A percentile compares a stretch with the other conserved stretches of the same genome.
These are phyloP conservation scores for Lactarius pseudohatsudake DNA, from an alignment of 768 basidiomycete genomes.

Conservation along the genomic window DNA sequence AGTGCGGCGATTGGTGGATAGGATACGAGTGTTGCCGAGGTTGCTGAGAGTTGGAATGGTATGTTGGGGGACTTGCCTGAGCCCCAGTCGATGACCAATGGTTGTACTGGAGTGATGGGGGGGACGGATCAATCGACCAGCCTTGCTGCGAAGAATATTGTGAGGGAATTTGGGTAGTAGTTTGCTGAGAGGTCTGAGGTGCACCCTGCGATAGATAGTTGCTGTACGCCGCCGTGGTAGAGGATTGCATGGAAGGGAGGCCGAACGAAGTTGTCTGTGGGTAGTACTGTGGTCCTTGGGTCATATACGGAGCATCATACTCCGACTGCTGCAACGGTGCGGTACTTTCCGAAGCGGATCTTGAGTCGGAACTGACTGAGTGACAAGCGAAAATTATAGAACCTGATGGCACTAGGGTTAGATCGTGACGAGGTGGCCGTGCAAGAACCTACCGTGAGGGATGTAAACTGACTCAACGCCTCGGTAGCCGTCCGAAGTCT, in stretches of 20 bases:
- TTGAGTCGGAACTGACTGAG: constrained; percentile 49
- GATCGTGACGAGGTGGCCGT: constrained; percentile 26
- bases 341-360: constrained; percentile 29
- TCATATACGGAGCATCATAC: constrained; percentile 33
- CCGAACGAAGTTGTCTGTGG: constrained; percentile 33
- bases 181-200: constrained; percentile 19
- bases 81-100: constrained; percentile 23
- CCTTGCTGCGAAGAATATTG: constrained; percentile 25
- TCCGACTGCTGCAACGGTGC: constrained; percentile 27
- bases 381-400: constrained; percentile 74
- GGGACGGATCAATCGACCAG: constrained; percentile 35
- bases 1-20: constrained; percentile 37
- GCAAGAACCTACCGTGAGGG: constrained; percentile 68
- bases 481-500: constrained; percentile 48
- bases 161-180: constrained; percentile 22
- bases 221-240: constrained; percentile 30
- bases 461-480: constrained; percentile 88
- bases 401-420: constrained; percentile 40
- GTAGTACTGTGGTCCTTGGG: constrained; percentile 34
- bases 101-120: constrained; percentile 38
- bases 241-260: constrained; percentile 32
- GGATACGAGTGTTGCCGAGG: constrained; percentile 34
- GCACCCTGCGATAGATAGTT: constrained; percentile 22
- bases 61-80: constrained; percentile 23
- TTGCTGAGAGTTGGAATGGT: constrained; percentile 33